Base-by-base conservation (phyloP, 1,284 basidiomycete species). In the Coniophora puteana region DNA sequence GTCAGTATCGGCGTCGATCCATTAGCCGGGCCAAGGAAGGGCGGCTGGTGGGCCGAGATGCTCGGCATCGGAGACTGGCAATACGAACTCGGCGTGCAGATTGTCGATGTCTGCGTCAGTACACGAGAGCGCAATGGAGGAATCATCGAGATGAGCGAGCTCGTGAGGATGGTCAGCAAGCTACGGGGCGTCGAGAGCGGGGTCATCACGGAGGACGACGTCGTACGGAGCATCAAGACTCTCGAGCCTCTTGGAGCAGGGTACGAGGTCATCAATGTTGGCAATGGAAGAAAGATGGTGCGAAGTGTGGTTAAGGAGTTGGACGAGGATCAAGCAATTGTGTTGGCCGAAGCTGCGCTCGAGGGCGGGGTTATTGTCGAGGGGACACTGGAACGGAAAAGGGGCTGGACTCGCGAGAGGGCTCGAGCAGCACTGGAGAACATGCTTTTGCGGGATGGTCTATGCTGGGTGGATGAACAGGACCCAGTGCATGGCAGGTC, bases 381-480 rank as follows among this genome's bases (percentile, higher is more conserved):
- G 52, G 71, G 74, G 13, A 57, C 69, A 23, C 63, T 92, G 14
- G 71, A 82, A 24, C 59, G 61, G 21, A 61, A 69, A 33, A 77
- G 77, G n/a, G 82, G 80, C 4, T 98, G 95, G 95, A 77, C 78
- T 0, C 60, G 71, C 27, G 84, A 89, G 14, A 72, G 94, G 21
- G 85, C 90, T 1, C 70, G 74, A 27, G 76, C 81, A 4, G 92
- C 87, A 2, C 62, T 99, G 52, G 85, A 93, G 48, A 93, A 94
- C 51, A 93, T 95, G 80, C 73, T 93, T 11, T 71, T 93, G 51
- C 72, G 86, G 24, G 93, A 98, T 51, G 95, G 93, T 0, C 69
- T 96, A 30, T 93, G 92, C 40, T 99, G 95, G 95, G 60, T 98
- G 24, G 95, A 99, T 58, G 83, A 89, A 29, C 90, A 93, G 61